Conservation (phyloP, 139 green algal species). For the Parachlorella kessleri region DNA sequence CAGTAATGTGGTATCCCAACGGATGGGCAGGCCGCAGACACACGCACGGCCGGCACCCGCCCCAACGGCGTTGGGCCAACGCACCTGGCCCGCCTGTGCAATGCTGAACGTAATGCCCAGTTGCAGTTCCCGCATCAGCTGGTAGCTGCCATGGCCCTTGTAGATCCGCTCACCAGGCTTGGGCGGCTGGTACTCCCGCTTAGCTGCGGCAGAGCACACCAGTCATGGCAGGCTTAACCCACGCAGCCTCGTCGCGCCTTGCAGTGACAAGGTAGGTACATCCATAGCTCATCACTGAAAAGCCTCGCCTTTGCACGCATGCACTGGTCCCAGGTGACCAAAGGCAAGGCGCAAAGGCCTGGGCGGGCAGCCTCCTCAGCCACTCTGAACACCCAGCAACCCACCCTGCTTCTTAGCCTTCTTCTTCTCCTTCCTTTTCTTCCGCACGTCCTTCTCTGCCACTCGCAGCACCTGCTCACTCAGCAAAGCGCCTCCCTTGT, state of each 20-base stretch:
- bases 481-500: conserved; percentile 37
- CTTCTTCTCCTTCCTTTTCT: conserved; percentile 45
- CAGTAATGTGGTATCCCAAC: conserved; percentile 28
- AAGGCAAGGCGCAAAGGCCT: too few relatives aligned
- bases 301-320: too few relatives aligned
- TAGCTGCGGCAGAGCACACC: not conserved
- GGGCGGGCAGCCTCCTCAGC: too few relatives aligned
- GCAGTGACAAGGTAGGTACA: too few relatives aligned
- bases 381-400: too few relatives aligned
- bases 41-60: not conserved
- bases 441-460: conserved; percentile 39
- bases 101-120: conserved; percentile 87
- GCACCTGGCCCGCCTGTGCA: conserved; percentile 21
- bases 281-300: too few relatives aligned
- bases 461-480: conserved; percentile 47
- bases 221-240: too few relatives aligned
- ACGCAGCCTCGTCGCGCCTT: too few relatives aligned
- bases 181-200: conserved; percentile 9
- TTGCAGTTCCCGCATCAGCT: conserved; percentile 95
- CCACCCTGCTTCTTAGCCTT: conserved; percentile 13
- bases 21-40: not conserved
- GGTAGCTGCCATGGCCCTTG: conserved; percentile 87
- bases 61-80: not conserved
- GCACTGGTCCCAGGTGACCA: too few relatives aligned
- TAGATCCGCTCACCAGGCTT: conserved; percentile 62